Evolutionary conservation across 139 green algal species (phyloP).

Genomic region (Nannochloris sp.): DNA sequence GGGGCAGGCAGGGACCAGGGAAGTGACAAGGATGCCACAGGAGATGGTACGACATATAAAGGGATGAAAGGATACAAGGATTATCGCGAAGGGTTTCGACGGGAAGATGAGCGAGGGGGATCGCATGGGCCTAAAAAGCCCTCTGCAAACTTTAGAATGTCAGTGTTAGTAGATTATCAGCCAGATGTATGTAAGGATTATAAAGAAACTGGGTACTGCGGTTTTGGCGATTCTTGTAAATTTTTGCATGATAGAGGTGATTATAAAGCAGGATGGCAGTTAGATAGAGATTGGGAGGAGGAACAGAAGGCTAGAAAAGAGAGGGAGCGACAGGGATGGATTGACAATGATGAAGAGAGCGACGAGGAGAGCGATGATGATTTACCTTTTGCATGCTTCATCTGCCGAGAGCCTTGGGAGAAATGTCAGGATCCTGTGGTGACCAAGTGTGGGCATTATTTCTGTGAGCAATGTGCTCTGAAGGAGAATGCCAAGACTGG

Average conservation of each 20-base stretch:
- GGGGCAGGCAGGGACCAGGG: background rate
- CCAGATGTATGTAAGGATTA: conserved; percentile 99
- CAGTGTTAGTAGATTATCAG: conserved; percentile 89
- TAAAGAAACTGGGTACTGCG: conserved; percentile 94
- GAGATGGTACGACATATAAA: conserved; percentile 52
- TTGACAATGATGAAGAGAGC: conserved; percentile 41
- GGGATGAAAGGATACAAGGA: conserved; percentile 73
- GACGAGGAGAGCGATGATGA: conserved; percentile 64
- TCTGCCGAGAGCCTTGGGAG: conserved; percentile 76
- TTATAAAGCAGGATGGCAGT: conserved; percentile 94
- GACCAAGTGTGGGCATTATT: conserved; percentile 93
- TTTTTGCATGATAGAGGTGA: conserved; percentile 98
- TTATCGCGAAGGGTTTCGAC: conserved; percentile 61
- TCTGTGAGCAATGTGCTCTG: conserved; percentile 94
- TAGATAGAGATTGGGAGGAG: conserved; percentile 87
- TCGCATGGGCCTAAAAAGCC: conserved; percentile 78
- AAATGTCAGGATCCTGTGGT: conserved; percentile 79
- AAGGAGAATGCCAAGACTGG: conserved; percentile 75
- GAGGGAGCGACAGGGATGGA: conserved; percentile 36
- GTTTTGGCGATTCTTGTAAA: conserved; percentile 96
- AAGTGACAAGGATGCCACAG: conserved; percentile 15
- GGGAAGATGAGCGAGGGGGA: conserved; percentile 59
- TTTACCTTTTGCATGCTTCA: conserved; percentile 90
- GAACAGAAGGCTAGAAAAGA: conserved; percentile 68
- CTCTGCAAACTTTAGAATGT: conserved; percentile 52